These are phyloP conservation scores for Huntiella decipiens DNA, from an alignment of 2,329 filamentous ascomycete species.

Conservation along the genomic window DNA sequence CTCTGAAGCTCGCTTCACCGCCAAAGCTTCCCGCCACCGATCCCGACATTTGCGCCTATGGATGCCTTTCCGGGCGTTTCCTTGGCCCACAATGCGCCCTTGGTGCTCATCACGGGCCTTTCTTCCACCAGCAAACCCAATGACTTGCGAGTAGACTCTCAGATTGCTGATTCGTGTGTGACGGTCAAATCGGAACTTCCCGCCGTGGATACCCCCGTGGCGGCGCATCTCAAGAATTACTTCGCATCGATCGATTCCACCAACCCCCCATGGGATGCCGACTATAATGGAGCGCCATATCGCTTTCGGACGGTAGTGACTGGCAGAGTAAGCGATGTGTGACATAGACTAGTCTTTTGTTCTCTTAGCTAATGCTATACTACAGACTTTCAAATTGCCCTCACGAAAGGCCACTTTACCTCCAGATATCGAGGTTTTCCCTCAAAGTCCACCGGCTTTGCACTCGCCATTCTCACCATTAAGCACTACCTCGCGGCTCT, in stretches of 20 bases:
- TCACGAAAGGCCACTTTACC: constrained; percentile 36
- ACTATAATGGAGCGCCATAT: constrained; percentile 31
- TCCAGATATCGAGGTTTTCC: constrained; percentile 28
- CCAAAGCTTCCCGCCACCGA: no score
- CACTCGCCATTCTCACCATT: constrained; percentile 88
- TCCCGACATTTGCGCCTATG: constrained; percentile 28
- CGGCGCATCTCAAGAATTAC: constrained; percentile 43
- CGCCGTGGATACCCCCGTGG: constrained; percentile 43
- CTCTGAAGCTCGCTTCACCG: no score
- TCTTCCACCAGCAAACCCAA: constrained; percentile 13
- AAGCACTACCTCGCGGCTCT: constrained; percentile 62
- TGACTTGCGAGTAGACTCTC: background rate
- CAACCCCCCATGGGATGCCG: constrained; percentile 45
- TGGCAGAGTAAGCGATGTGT: constrained; percentile 53
- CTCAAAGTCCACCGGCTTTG: constrained; percentile 32
- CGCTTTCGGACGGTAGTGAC: constrained; percentile 53
- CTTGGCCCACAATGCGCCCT: constrained; percentile 69
- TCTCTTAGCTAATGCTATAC: background rate
- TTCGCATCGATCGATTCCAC: constrained; percentile 48
- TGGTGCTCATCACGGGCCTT: constrained; percentile 67
- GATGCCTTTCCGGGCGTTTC: constrained; percentile 65
- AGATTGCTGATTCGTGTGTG: constrained; percentile 4
- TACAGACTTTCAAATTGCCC: constrained; percentile 35
- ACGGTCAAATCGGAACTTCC: constrained; percentile 50
- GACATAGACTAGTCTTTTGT: background rate